These are phyloP conservation scores for Parastagonospora avenae DNA, from an alignment of 2,329 filamentous ascomycete genomes.

Conservation along the genomic window DNA sequence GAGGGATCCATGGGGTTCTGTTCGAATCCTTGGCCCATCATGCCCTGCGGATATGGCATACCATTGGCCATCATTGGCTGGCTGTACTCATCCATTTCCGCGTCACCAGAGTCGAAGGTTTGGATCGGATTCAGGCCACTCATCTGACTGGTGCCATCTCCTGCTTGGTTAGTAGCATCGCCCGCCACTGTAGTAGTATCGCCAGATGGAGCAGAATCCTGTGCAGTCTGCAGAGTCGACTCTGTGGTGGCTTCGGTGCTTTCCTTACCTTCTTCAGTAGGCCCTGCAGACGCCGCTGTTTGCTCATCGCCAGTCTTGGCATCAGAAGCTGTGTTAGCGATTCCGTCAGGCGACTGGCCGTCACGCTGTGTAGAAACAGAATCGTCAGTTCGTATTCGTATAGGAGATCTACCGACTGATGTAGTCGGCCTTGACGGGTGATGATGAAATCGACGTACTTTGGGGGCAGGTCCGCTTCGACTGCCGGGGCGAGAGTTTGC, in stretches of 20 bases:
- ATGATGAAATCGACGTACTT: slow-evolving; percentile 42
- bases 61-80: slow-evolving; percentile 36
- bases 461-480: slow-evolving; percentile 32
- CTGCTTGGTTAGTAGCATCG: slow-evolving; percentile 24
- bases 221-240: slow-evolving; percentile 8
- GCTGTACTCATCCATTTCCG: slow-evolving; percentile 25
- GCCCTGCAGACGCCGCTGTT: slow-evolving; percentile 24
- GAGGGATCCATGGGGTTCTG: slow-evolving; percentile 53
- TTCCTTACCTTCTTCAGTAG: slow-evolving; percentile 39
- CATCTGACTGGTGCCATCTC: slow-evolving; percentile 16
- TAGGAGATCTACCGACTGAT: slow-evolving; percentile 11
- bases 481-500: slow-evolving; percentile 38
- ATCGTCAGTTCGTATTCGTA: slow-evolving; percentile 32
- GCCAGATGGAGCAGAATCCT: slow-evolving; percentile 7
- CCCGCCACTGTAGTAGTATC: slow-evolving; percentile 13
- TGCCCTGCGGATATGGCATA: slow-evolving; percentile 34
- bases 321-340: slow-evolving; percentile 38
- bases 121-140: slow-evolving; percentile 41
- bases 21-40: slow-evolving; percentile 58
- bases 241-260: slow-evolving; percentile 11
- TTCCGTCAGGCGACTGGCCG: slow-evolving; percentile 36
- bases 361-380: slow-evolving; percentile 31
- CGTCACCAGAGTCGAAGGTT: slow-evolving; percentile 38
- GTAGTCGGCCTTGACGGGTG: slow-evolving; percentile 13
- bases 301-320: slow-evolving; percentile 38